Base-by-base conservation (phyloP, 2,329 filamentous ascomycete genomes). In the Aspergillus melleus region DNA sequence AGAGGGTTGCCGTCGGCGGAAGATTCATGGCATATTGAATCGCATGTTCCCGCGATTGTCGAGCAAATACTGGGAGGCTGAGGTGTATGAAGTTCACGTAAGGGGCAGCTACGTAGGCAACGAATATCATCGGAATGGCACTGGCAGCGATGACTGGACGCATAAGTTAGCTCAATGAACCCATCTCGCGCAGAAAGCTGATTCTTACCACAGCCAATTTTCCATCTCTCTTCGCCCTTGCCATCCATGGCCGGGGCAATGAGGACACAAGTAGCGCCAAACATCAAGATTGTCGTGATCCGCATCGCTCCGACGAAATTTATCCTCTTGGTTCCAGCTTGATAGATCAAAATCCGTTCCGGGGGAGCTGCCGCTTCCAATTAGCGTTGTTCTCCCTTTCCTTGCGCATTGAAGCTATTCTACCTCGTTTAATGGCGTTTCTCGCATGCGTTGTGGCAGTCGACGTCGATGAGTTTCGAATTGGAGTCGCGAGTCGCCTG, bases 61-160 rank as follows among this genome's bases (percentile, higher is more conserved):
- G 85, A 16, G 89, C 90, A 65, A 83, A 84, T 0, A 80, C 72
- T 0, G 91, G 91, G 1, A 93, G 80, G 22, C 84, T 83, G 53
- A 95, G 77, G 73, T 90, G 86, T 61, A 95, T 82, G 69, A 88
- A 87, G 46, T 87, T 86, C 8, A 94, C 90, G 69, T 90, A 90
- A 3, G 91, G 89, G 0, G 85, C 81, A 2, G 88, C 86, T 51
- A 84, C 83, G 72, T 87, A 89, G 39, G 83, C 80, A 22, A 91
- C 81, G 68, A 88, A 85, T 39, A 86, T 59, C 67, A 92, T 78
- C 2, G 91, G 91, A 9, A 90, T 74, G 42, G 88, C 72, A 66
- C 88, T 86, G 62, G 83, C 86, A 54, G 85, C 68, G 52, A 84
- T 76, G 58, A 87, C 86, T 89, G 64, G 12, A 39, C 12, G 44